Evolutionary conservation across 257 asterid genomes (phyloP).

Genomic region (Pogostemon cablin): DNA sequence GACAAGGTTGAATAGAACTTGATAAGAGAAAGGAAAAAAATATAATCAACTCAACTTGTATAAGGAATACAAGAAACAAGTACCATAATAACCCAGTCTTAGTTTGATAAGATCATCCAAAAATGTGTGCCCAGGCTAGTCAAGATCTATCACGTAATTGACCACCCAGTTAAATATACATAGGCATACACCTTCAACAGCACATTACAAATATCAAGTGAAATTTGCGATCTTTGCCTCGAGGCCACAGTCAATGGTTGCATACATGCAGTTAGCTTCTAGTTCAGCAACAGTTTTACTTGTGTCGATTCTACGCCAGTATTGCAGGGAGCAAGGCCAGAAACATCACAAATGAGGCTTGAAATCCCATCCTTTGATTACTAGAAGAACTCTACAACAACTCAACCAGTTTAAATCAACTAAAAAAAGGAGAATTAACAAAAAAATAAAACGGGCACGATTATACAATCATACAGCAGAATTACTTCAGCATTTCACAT

Average conservation of each 20-base stretch:
- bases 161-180: no score
- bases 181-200: no score
- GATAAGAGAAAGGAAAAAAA: no score
- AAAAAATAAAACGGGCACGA: conserved; percentile 10
- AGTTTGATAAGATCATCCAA: no score
- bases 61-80: no score
- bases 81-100: no score
- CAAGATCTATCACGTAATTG: no score
- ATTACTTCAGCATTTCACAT: conserved; percentile 11
- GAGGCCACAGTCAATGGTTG: conserved; percentile 98
- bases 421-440: conserved; percentile 14
- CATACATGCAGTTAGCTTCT: conserved; percentile 79
- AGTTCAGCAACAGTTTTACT: conserved; percentile 54
- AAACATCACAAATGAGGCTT: conserved; percentile 38
- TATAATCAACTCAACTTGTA: no score
- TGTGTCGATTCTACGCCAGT: conserved; percentile 59
- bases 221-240: no score
- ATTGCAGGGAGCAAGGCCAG: conserved; percentile 53
- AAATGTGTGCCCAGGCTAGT: no score
- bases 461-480: not conserved
- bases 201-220: no score
- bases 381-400: conserved; percentile 33
- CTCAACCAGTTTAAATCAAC: conserved; percentile 36
- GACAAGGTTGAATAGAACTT: no score
- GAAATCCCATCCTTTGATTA: conserved; percentile 54